Evolutionary conservation across 2,329 filamentous ascomycete genomes (phyloP).

Genomic region (Colletotrichum tofieldiae): DNA sequence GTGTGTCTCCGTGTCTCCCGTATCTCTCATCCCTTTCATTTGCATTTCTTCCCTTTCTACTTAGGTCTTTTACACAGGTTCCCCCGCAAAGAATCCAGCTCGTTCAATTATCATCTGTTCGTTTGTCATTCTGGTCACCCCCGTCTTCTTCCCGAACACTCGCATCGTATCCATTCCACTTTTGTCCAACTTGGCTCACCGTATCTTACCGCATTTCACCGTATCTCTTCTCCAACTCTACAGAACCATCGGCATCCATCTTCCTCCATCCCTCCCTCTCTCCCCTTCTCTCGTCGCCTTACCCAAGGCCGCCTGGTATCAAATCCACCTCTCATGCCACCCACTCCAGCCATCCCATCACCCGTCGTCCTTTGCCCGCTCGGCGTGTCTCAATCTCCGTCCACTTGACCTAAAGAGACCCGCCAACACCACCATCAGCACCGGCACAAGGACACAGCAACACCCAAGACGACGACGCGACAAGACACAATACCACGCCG

Average conservation of each 20-base stretch:
- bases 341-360: conserved; percentile 5
- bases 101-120: conserved; percentile 1
- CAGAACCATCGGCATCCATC: not conserved
- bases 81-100: not conserved
- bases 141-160: not conserved
- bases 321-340: conserved; percentile 23
- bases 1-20: not conserved
- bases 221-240: conserved; percentile 13
- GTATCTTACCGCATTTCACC: conserved; percentile 17
- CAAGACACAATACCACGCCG: conserved; percentile 13
- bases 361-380: conserved; percentile 1
- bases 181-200: conserved; percentile 9
- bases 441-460: conserved; percentile 8
- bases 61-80: not conserved
- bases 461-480: conserved; percentile 1
- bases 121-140: conserved; percentile 1
- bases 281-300: not conserved
- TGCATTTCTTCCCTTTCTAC: conserved; percentile 2
- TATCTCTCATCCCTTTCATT: conserved; percentile 10
- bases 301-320: conserved; percentile 13
- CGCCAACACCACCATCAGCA: conserved; percentile 13
- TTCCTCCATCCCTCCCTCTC: not conserved
- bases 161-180: conserved; percentile 4
- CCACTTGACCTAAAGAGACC: conserved; percentile 16
- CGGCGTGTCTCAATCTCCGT: conserved; percentile 22